Evolutionary conservation across 352 stramenopile genomes (phyloP).

Genomic region (Globisporangium mamillatum): DNA sequence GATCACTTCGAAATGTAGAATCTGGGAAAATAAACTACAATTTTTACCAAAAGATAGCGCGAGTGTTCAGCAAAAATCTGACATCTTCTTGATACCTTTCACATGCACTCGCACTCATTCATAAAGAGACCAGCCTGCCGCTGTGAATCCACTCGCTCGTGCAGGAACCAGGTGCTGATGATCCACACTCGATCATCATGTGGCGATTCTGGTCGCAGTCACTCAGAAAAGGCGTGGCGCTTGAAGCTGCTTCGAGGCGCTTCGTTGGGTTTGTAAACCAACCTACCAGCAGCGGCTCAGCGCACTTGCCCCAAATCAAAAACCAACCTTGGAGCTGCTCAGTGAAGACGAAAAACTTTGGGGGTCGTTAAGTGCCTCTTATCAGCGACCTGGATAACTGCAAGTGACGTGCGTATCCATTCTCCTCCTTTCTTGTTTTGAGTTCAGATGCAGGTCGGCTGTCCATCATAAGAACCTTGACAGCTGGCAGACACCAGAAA

Average conservation of each 20-base stretch:
- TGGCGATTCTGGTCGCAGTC: background rate
- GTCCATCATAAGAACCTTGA: background rate
- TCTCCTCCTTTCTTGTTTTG: background rate
- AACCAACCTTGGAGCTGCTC: background rate
- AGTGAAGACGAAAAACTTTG: background rate
- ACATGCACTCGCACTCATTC: background rate
- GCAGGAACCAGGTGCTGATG: background rate
- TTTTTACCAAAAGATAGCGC: background rate
- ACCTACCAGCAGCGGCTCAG: background rate
- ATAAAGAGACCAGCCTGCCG: background rate
- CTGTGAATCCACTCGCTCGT: background rate
- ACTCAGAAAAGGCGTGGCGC: background rate
- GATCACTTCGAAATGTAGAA: background rate
- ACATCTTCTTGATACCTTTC: background rate
- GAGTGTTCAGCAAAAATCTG: background rate
- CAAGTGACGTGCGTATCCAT: background rate
- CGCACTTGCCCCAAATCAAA: background rate
- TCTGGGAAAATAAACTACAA: background rate
- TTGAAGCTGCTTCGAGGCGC: background rate
- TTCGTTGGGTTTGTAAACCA: background rate
- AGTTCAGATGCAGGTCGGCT: background rate
- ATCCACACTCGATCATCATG: background rate
- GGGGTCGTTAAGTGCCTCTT: background rate
- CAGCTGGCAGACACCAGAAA: background rate
- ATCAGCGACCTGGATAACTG: background rate